Conservation (phyloP, 495 filamentous ascomycete species). For the Penicillium canariense region DNA sequence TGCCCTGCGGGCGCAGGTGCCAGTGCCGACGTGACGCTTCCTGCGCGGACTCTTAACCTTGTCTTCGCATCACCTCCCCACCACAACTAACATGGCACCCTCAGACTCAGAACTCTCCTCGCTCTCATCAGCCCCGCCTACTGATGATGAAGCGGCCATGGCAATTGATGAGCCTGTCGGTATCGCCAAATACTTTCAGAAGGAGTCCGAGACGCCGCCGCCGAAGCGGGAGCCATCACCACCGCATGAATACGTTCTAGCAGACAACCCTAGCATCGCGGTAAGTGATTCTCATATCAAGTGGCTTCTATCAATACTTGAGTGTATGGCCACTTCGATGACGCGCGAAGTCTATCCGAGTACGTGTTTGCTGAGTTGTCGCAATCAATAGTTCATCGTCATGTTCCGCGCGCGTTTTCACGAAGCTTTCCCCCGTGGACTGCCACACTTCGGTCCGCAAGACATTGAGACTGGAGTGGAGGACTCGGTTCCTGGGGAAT, state of each 20-base stretch:
- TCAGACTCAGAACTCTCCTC: slow-evolving; percentile 57
- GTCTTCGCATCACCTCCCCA: slow-evolving; percentile 25
- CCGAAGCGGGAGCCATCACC: slow-evolving; percentile 77
- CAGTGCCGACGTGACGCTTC: slow-evolving; percentile 32
- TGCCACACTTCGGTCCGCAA: slow-evolving; percentile 87
- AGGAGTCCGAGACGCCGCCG: slow-evolving; percentile 60
- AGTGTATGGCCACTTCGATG: slow-evolving; percentile 19
- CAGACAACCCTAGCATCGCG: slow-evolving; percentile 84
- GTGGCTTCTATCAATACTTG: not conserved
- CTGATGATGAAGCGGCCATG: slow-evolving; percentile 53
- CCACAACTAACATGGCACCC: slow-evolving; percentile 44
- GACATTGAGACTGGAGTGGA: slow-evolving; percentile 86
- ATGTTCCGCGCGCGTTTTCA: slow-evolving; percentile 95
- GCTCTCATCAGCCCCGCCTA: slow-evolving; percentile 57
- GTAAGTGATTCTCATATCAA: slow-evolving; percentile 54
- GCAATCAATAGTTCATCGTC: slow-evolving; percentile 77
- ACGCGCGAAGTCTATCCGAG: slow-evolving; percentile 31
- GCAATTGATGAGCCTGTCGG: slow-evolving; percentile 42
- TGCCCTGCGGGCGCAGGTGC: slow-evolving; percentile 25
- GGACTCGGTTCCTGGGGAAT: slow-evolving; percentile 73
- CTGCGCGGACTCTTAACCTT: slow-evolving; percentile 26
- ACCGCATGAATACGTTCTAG: slow-evolving; percentile 82
- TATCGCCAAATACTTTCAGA: slow-evolving; percentile 49
- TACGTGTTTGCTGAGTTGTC: slow-evolving; percentile 40
- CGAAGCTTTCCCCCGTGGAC: slow-evolving; percentile 80